These are phyloP conservation scores for Cadophora luteo-olivacea DNA, from an alignment of 2,329 filamentous ascomycete species.

Conservation along the genomic window DNA sequence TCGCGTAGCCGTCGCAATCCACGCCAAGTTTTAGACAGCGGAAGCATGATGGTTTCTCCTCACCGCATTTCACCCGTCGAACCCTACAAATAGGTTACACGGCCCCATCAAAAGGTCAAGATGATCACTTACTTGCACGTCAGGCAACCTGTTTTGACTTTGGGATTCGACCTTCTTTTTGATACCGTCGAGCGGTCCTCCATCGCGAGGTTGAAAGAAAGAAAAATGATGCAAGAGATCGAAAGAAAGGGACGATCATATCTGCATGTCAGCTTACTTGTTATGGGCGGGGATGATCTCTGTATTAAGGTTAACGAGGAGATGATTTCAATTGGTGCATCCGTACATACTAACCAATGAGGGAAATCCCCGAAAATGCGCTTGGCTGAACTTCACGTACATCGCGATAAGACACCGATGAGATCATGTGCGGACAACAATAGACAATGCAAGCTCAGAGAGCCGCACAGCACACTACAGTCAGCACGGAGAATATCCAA, in stretches of 20 bases:
- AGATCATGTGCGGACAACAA: background rate
- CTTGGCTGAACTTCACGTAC: background rate
- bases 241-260: slow-evolving; percentile 1
- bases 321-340: slow-evolving; percentile 7
- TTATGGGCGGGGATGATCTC: background rate
- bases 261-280: background rate
- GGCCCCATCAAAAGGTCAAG: background rate
- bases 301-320: background rate
- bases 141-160: slow-evolving; percentile 16
- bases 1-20: slow-evolving; percentile 33
- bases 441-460: background rate
- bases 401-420: background rate
- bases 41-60: slow-evolving; percentile 33
- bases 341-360: background rate
- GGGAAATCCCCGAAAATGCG: background rate
- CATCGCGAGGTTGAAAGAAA: background rate
- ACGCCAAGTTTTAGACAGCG: slow-evolving; percentile 32
- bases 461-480: background rate
- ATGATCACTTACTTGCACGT: slow-evolving; percentile 19
- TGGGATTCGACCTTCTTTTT: slow-evolving; percentile 8
- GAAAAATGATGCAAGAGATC: background rate
- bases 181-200: background rate
- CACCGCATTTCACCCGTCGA: slow-evolving; percentile 36
- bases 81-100: slow-evolving; percentile 19
- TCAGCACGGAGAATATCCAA: background rate